Percentiles rank a stretch among this genome's conserved stretches.
These are phyloP conservation scores for Sclerotinia nivalis DNA, from an alignment of 2,329 filamentous ascomycete species.

Conservation along the genomic window DNA sequence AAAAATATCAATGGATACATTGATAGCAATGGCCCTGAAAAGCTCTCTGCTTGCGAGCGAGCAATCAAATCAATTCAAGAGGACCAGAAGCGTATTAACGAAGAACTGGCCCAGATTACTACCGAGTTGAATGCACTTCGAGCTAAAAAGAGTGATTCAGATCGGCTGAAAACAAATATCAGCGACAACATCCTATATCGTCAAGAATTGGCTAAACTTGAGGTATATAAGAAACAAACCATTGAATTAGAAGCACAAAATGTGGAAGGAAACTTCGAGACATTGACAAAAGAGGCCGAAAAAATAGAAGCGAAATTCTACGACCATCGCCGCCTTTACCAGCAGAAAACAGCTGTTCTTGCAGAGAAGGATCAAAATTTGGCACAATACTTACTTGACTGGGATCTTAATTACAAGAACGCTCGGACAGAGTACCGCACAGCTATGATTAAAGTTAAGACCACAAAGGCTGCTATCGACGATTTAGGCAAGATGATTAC, in stretches of 20 bases:
- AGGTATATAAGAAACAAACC: slow-evolving; percentile 69
- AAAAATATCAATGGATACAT: slow-evolving; percentile 79
- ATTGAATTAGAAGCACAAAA: slow-evolving; percentile 73
- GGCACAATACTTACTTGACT: slow-evolving; percentile 70
- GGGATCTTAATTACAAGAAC: slow-evolving; percentile 82
- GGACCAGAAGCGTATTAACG: slow-evolving; percentile 64
- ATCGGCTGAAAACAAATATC: slow-evolving; percentile 83
- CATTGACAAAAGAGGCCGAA: slow-evolving; percentile 68
- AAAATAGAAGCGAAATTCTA: slow-evolving; percentile 68
- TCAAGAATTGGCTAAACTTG: slow-evolving; percentile 68
- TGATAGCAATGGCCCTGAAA: slow-evolving; percentile 69
- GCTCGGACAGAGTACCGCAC: slow-evolving; percentile 80
- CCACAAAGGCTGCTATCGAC: slow-evolving; percentile 88
- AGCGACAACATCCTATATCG: slow-evolving; percentile 86
- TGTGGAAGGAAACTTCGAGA: slow-evolving; percentile 78
- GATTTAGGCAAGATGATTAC: slow-evolving; percentile 80
- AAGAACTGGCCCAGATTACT: slow-evolving; percentile 66
- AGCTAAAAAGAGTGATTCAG: slow-evolving; percentile 74
- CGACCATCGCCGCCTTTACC: slow-evolving; percentile 72
- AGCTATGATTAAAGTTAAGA: slow-evolving; percentile 84
- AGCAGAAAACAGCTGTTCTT: slow-evolving; percentile 51
- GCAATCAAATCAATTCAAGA: slow-evolving; percentile 69
- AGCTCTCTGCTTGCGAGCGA: slow-evolving; percentile 67
- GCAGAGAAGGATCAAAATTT: slow-evolving; percentile 75
- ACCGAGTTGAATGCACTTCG: slow-evolving; percentile 75